These are phyloP conservation scores for Rauvolfia tetraphylla DNA, from an alignment of 257 asterid genomes.

Conservation along the genomic window DNA sequence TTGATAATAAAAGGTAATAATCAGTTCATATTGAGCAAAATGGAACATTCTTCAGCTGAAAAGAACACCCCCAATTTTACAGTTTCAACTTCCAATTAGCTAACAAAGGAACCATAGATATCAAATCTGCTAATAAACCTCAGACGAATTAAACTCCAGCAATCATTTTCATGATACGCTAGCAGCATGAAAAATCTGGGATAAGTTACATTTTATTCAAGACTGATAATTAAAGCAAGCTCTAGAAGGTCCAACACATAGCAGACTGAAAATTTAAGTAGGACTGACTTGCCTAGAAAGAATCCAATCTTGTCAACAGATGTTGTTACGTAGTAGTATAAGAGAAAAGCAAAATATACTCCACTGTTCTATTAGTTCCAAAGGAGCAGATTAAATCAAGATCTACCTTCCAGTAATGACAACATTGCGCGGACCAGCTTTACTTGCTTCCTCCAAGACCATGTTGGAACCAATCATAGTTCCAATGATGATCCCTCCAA, in stretches of 20 bases:
- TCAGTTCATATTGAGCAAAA: not conserved
- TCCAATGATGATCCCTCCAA: conserved; percentile 89
- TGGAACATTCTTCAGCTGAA: not conserved
- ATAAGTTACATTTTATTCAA: not conserved
- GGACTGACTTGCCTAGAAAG: too few species aligned
- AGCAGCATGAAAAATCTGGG: not conserved
- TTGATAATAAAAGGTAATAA: conserved; percentile 25
- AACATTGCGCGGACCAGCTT: conserved; percentile 94
- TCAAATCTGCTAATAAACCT: not conserved
- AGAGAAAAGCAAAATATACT: not conserved
- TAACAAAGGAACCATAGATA: conserved; percentile 4
- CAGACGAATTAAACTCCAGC: not conserved
- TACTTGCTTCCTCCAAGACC: conserved; percentile 94
- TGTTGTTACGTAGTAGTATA: not conserved
- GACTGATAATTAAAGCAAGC: not conserved
- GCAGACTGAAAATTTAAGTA: not conserved
- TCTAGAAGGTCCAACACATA: not conserved
- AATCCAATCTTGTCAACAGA: not conserved
- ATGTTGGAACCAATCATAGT: conserved; percentile 94
- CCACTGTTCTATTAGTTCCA: not conserved
- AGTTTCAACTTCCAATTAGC: not conserved
- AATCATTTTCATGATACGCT: not conserved
- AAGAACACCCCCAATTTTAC: not conserved
- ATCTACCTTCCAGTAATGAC: conserved; percentile 91
- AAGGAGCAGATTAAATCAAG: not conserved